A percentile compares a stretch with the other conserved stretches of the same genome.
Evolutionary conservation across 768 basidiomycete genomes (phyloP).

Genomic region (Ramaria rubella): DNA sequence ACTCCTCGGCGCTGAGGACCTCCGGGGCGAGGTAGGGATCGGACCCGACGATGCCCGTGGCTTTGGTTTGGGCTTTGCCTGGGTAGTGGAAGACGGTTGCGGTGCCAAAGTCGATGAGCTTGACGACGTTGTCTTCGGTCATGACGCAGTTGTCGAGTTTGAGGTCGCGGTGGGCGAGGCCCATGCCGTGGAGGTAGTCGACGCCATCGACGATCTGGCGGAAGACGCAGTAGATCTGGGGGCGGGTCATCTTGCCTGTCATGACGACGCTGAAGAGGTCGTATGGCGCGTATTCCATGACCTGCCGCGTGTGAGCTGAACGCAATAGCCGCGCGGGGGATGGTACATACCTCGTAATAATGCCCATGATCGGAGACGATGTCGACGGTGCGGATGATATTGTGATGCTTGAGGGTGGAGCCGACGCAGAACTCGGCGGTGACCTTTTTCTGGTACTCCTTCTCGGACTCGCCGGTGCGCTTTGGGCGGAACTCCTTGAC

Average conservation of each 20-base stretch:
- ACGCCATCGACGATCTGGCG: slow-evolving; percentile 98
- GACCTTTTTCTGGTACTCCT: slow-evolving; percentile 99
- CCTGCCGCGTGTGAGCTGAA: slow-evolving; percentile 38
- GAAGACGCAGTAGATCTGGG: slow-evolving; percentile 98
- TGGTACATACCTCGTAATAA: slow-evolving; percentile 83
- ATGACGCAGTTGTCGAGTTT: slow-evolving; percentile 99
- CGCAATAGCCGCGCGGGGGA: not conserved
- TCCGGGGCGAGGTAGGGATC: slow-evolving; percentile 99
- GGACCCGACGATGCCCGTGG: slow-evolving; percentile 90
- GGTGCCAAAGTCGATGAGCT: slow-evolving; percentile 98
- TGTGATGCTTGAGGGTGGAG: slow-evolving; percentile 85
- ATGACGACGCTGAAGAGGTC: slow-evolving; percentile 99
- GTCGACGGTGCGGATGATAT: slow-evolving; percentile 97
- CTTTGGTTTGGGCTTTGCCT: slow-evolving; percentile 70
- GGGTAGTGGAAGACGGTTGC: slow-evolving; percentile 99
- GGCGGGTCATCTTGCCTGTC: slow-evolving; percentile 97
- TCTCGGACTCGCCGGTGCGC: slow-evolving; percentile 79
- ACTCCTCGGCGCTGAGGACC: slow-evolving; percentile 70
- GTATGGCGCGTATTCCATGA: slow-evolving; percentile 99
- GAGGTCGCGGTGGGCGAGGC: slow-evolving; percentile 95
- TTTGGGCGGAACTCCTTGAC: slow-evolving; percentile 97
- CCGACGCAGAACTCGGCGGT: slow-evolving; percentile 99
- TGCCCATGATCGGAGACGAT: slow-evolving; percentile 97
- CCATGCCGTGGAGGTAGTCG: slow-evolving; percentile 95
- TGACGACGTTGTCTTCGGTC: slow-evolving; percentile 91